Conservation (phyloP, 176 grass and related monocot genomes). For the Leersia perrieri region DNA sequence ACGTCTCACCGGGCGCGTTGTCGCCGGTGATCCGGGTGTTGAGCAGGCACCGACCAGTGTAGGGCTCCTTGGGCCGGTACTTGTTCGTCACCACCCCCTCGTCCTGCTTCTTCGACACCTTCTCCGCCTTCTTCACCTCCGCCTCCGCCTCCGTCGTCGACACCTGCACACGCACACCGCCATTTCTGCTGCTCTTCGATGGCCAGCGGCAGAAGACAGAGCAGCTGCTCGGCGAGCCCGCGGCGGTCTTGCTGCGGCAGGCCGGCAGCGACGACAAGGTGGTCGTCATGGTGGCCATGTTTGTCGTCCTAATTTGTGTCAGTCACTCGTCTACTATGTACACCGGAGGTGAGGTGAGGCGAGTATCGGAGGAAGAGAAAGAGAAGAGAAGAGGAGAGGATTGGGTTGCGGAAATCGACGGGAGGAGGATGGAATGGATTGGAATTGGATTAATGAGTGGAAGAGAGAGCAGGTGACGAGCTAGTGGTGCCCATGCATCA, state of each 20-base stretch:
- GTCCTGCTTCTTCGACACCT: slow-evolving; percentile 82
- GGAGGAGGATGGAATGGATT: background rate
- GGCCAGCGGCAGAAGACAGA: no score
- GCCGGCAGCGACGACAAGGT: no score
- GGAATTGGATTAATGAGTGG: slow-evolving; percentile 31
- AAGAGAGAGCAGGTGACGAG: slow-evolving; percentile 25
- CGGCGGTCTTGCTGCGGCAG: no score
- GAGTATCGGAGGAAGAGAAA: no score
- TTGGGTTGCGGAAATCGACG: no score
- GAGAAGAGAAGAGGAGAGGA: background rate
- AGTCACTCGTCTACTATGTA: background rate
- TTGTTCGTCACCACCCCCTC: slow-evolving; percentile 72
- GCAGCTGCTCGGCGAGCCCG: no score
- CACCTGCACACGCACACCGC: slow-evolving; percentile 53
- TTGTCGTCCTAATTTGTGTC: background rate
- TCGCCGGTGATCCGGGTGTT: slow-evolving; percentile 95
- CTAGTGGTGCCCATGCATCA: background rate
- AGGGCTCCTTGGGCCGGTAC: slow-evolving; percentile 81
- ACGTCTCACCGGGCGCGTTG: slow-evolving; percentile 90
- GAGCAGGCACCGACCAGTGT: slow-evolving; percentile 74
- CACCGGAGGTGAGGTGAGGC: no score
- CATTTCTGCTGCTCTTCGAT: no score
- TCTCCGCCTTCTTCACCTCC: slow-evolving; percentile 41
- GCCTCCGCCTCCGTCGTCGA: slow-evolving; percentile 20
- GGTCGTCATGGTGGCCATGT: no score